A percentile compares a stretch with the other conserved stretches of the same genome.
Conservation (phyloP, 305 asterid species). For the Fraxinus platypoda region DNA sequence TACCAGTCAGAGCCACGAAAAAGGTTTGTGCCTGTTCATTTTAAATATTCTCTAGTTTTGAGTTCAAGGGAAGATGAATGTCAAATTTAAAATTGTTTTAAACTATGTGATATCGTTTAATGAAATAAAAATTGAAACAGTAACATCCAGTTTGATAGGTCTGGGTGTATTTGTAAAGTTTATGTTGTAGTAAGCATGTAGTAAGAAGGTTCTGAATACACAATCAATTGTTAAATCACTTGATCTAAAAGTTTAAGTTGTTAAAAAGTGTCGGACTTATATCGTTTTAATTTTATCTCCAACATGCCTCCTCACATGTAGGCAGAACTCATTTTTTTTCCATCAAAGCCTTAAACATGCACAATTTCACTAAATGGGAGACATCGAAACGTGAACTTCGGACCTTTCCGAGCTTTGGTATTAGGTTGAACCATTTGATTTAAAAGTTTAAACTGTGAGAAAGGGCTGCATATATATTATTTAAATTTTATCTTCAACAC, state of each 20-base stretch:
- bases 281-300: neutral
- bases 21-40: constrained; percentile 32
- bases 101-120: neutral
- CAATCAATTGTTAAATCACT: neutral
- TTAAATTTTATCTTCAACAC: neutral
- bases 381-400: neutral
- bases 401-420: neutral
- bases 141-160: neutral
- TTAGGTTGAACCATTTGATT: neutral
- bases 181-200: neutral
- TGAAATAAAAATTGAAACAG: neutral
- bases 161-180: neutral
- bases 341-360: neutral
- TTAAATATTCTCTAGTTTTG: neutral
- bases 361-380: neutral
- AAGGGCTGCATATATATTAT: neutral
- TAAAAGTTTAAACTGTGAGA: neutral
- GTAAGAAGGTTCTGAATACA: neutral
- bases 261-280: neutral
- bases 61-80: neutral
- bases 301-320: neutral
- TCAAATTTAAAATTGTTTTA: neutral
- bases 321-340: neutral
- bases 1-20: constrained; percentile 63
- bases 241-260: neutral